Percentiles rank a stretch among this genome's conserved stretches.
Evolutionary conservation across 192 early-diverging fungal genomes (phyloP).

Genomic region (Pilaira anomala): DNA sequence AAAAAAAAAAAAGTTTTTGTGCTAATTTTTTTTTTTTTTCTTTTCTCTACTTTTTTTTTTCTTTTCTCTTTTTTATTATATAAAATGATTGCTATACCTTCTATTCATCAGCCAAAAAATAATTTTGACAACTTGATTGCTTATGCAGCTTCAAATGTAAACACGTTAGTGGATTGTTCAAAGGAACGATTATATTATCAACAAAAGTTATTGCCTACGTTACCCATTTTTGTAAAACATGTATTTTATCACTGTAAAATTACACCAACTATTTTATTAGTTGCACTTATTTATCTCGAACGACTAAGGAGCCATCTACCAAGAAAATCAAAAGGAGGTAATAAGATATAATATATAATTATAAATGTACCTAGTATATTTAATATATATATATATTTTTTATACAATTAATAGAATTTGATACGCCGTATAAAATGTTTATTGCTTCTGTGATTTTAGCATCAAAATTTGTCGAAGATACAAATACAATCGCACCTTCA

Average conservation of each 20-base stretch:
- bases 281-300: conserved; percentile 68
- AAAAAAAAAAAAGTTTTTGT: not conserved
- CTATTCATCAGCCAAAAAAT: not conserved
- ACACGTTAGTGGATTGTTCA: conserved; percentile 1
- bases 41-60: not conserved
- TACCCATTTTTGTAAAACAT: conserved; percentile 25
- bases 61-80: not conserved
- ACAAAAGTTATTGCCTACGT: conserved; percentile 10
- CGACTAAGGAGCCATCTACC: conserved; percentile 59
- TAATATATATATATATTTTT: not conserved
- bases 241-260: conserved; percentile 21
- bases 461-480: conserved; percentile 34
- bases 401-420: conserved; percentile 28
- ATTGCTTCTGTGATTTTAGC: conserved; percentile 36
- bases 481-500: conserved; percentile 15
- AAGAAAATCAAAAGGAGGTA: conserved; percentile 17
- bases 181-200: conserved; percentile 8
- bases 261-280: conserved; percentile 36
- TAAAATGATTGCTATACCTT: conserved; percentile 1
- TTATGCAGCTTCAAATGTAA: not conserved
- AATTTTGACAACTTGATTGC: not conserved
- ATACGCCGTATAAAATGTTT: conserved; percentile 38
- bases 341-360: too few relatives aligned
- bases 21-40: not conserved
- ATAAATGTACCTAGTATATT: too few relatives aligned